A percentile compares a stretch with the other conserved stretches of the same genome.
Conservation (phyloP, 345 rosid genomes). For the Acer yangbiense region DNA sequence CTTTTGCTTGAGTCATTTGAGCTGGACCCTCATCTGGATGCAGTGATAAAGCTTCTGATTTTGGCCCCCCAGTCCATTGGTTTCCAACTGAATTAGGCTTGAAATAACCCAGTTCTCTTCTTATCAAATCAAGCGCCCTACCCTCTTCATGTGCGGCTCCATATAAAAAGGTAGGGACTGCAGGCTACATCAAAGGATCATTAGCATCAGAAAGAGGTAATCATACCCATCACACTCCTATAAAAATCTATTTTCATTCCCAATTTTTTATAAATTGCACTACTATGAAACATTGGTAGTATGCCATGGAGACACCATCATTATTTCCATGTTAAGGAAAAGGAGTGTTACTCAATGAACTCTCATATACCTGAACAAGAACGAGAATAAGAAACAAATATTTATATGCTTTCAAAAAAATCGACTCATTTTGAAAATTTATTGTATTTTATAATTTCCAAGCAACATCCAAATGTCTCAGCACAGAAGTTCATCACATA, state of each 20-base stretch:
- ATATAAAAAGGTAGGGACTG: slow-evolving; percentile 81
- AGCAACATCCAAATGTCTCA: neutral
- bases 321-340: neutral
- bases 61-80: slow-evolving; percentile 73
- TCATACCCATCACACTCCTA: neutral
- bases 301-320: neutral
- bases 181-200: slow-evolving; percentile 28
- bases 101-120: slow-evolving; percentile 87
- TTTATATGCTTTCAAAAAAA: neutral
- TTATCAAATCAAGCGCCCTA: slow-evolving; percentile 71
- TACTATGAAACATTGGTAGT: neutral
- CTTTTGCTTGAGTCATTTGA: slow-evolving; percentile 54
- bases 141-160: slow-evolving; percentile 72
- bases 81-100: slow-evolving; percentile 66
- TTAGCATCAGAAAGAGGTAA: slow-evolving; percentile 17
- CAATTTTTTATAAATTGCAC: neutral
- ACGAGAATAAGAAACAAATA: neutral
- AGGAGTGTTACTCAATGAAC: neutral
- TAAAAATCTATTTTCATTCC: neutral
- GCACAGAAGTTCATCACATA: neutral
- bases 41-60: slow-evolving; percentile 44
- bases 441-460: neutral
- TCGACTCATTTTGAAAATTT: neutral
- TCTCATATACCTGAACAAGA: slow-evolving; percentile 1
- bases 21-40: slow-evolving; percentile 75